Evolutionary conservation across 257 asterid genomes (phyloP), one percentile per base, ranked within the genome.

Genomic region (Osmanthus fragrans): DNA sequence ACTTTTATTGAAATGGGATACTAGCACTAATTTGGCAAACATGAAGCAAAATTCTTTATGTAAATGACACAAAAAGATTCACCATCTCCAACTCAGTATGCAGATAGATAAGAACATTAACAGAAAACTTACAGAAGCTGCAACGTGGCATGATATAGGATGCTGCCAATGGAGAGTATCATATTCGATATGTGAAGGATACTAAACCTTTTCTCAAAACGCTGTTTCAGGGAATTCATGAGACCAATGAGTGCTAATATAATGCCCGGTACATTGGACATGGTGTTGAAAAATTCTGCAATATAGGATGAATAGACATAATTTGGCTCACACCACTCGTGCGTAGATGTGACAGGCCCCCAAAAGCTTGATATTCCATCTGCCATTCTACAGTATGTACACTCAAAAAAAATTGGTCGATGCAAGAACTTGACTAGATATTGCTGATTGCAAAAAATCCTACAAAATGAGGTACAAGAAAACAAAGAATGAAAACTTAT

Each of bases 251-350:
- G 80, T 37, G 96, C 98, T 86, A 94, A 84, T 65, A 94, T 71
- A 84, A 94, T 83, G 90, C 96, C 84, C 7, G 98, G 98, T 67
- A 85, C 21, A 86, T 86, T 94, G 21, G 99, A 92, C 77, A 94
- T 33, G 18, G 99, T 92, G 88, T 94, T 94, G 90, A 88, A 94
- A 82, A 92, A 92, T 74, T 94, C 99, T 0, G 99, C 99, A 72
- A 94, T 82, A 73, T 91, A 94, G 81, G 98, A 90, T 12, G 99
- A 90, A 93, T 90, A 82, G 68, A 85, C 92, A 86, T 92, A 94
- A 82, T 94, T 94, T 74, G 88, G 88, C 90, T 94, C 99, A 83
- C 99, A 94, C 99, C 99, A 94, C 86, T 94, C 99, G 40, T 89
- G 95, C 4, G 96, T 86, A 65, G 98, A 91, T 58, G 99, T 94